Percentiles rank a stretch among this genome's conserved stretches.
These are phyloP conservation scores for Hymenoscyphus albidus DNA, from an alignment of 2,329 filamentous ascomycete species.

Conservation along the genomic window DNA sequence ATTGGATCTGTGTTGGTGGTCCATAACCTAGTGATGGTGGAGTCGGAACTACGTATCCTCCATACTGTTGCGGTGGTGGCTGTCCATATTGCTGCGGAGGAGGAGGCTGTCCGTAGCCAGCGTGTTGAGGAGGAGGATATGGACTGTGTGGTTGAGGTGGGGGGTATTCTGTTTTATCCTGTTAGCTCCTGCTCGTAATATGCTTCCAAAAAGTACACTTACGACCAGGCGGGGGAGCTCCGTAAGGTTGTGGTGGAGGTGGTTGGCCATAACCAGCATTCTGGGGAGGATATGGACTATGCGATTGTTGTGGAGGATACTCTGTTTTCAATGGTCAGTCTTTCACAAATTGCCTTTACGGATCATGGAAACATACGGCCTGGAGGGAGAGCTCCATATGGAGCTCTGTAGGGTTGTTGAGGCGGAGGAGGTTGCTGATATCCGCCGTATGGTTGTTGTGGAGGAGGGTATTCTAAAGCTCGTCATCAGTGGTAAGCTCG, in stretches of 20 bases:
- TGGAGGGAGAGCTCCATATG: slow-evolving; percentile 20
- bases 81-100: slow-evolving; percentile 10
- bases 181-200: neutral
- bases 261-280: slow-evolving; percentile 10
- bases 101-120: slow-evolving; percentile 10
- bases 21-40: slow-evolving; percentile 72
- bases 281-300: slow-evolving; percentile 6
- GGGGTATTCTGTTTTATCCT: slow-evolving; percentile 2
- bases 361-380: slow-evolving; percentile 14
- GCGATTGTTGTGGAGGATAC: slow-evolving; percentile 7
- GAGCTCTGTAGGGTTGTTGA: slow-evolving; percentile 4
- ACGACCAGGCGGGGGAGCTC: slow-evolving; percentile 7
- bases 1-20: slow-evolving; percentile 63
- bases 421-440: slow-evolving; percentile 12
- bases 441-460: slow-evolving; percentile 3
- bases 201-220: neutral
- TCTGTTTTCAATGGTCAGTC: slow-evolving; percentile 7
- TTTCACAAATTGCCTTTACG: neutral
- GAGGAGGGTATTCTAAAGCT: slow-evolving; percentile 10
- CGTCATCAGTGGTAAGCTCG: slow-evolving; percentile 4
- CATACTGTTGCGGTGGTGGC: slow-evolving; percentile 14
- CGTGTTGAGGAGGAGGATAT: slow-evolving; percentile 4
- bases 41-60: slow-evolving; percentile 47
- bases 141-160: slow-evolving; percentile 13
- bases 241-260: slow-evolving; percentile 9